phyloP scores from a whole-genome alignment of 371 early-diverging fungal genomes.

The Rhizopus delemar region DNA sequence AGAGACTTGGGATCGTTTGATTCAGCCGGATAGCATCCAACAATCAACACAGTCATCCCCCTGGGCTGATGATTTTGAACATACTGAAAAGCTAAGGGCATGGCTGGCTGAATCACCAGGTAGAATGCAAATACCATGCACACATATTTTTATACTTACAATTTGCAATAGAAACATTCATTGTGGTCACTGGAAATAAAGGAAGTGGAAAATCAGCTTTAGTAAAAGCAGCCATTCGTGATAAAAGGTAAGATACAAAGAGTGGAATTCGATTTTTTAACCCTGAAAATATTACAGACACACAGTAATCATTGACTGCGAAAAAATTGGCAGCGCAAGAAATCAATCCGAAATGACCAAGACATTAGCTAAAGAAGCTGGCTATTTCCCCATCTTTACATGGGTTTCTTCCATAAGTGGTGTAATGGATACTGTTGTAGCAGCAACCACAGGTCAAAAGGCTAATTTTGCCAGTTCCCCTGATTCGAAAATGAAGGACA shows the following conservation, averaged over 20 bases:
- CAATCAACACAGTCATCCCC: slow-evolving; percentile 16
- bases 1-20: slow-evolving; percentile 59
- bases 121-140: slow-evolving; percentile 18
- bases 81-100: slow-evolving; percentile 56
- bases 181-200: slow-evolving; percentile 60
- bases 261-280: background rate
- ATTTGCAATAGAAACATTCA: slow-evolving; percentile 54
- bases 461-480: slow-evolving; percentile 67
- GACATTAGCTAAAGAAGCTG: slow-evolving; percentile 71
- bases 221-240: slow-evolving; percentile 53
- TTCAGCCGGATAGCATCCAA: slow-evolving; percentile 3
- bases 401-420: slow-evolving; percentile 70
- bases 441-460: slow-evolving; percentile 86
- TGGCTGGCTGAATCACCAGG: slow-evolving; percentile 74
- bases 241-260: slow-evolving; percentile 44
- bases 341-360: slow-evolving; percentile 71
- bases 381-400: slow-evolving; percentile 83
- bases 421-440: slow-evolving; percentile 76
- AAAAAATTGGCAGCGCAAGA: slow-evolving; percentile 70
- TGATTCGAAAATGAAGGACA: slow-evolving; percentile 61
- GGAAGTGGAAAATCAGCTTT: slow-evolving; percentile 64
- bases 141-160: background rate
- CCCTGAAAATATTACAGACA: background rate
- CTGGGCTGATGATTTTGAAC: slow-evolving; percentile 67
- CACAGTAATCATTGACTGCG: slow-evolving; percentile 18